Evolutionary conservation across 1,284 basidiomycete species (phyloP), one percentile per base, ranked within the genome.

Genomic region (Rhodotorula sp.): DNA sequence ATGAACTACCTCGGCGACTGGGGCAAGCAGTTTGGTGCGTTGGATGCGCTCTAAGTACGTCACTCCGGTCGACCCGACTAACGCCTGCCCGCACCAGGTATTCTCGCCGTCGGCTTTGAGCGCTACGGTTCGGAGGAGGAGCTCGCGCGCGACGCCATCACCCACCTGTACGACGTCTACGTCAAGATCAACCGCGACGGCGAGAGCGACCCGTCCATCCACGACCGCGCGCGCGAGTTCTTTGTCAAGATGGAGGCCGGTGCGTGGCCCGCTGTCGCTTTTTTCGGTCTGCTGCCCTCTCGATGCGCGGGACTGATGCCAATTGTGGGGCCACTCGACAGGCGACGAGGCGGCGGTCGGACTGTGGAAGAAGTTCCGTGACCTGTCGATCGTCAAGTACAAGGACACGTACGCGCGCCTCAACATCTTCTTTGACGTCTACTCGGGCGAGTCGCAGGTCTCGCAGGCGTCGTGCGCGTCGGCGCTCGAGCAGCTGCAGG

Each of bases 201-300:
- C 7, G 77, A 80, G 44, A 61, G 70, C 21, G 76, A 76, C 48
- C 64, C 67, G 2, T 80, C 85, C 25, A 89, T 96, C 76, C 93
- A 96, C 82, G 86, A 86, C 17, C 88, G 89, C 72, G 96, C 96
- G 2, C 91, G 94, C 7, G 85, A 86, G 70, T 95, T 92, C 86
- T 99, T 99, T 86, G 94, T 91, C 82, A 88, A 89, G 27, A 98
- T 99, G 94, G 96, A 99, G 82, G 91, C 94, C 73, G 92, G 84
- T 81, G 49, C 71, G 79, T 19, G 25, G 19, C n/a, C n/a, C 49
- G 50, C 27, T 17, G 8, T 16, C 21, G n/a, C 10, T n/a, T 3
- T 16, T 1, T 14, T 14, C 25, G 0, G 25, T 16, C 14, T 13
- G 3, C 3, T 1, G 27, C 17, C 14, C 25, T 17, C 27, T 4